Base-by-base conservation (phyloP, 176 grass and related monocot species). In the Avena eriantha region DNA sequence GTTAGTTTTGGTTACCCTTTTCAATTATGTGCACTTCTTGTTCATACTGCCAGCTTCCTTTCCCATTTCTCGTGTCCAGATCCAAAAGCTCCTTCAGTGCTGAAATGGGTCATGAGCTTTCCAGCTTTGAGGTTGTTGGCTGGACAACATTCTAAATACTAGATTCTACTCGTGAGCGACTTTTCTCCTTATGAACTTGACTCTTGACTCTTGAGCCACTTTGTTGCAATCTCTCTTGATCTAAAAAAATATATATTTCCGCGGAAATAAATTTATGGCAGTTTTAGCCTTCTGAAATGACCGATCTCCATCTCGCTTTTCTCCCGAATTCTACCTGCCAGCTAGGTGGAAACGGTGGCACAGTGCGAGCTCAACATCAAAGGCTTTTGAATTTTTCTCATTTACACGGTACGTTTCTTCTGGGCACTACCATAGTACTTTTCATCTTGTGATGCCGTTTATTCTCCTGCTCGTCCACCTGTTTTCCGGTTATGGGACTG, bases 71-170 rank as follows among this genome's bases (percentile, higher is more conserved):
- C 64, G 46, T 49, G 43, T 82, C 36, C 48, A 84, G 64, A 84
- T 88, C 69, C 63, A 80, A 73, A 90, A 83, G 61, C 63, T 78
- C 46, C 48, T 77, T 63, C 41, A 23, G 41, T 87, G 12, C 60
- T 94, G 31, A 97, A 87, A 39, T 69, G 51, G 61, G 84, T 92
- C 54, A 86, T 46, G 58, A 48, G 77, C 47, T 88, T 85, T 86
- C 82, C 79, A 85, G 45, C 43, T 73, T 41, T 77, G 69, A 73
- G 89, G 87, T 93, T 88, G 86, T 91, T 34, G 7, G 10, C 77
- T 61, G 71, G 50, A 54, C 78, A 23, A 10, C 34, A 84, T 72
- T 69, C 26, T 24, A 41, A 23, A 63, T 65, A 60, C 85, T 45
- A 70, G 83, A 46, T 33, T 22, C 39, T 33, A 8, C 48, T 10